These are phyloP conservation scores for Penicillium antarcticum DNA, from an alignment of 495 filamentous ascomycete species.

Conservation along the genomic window DNA sequence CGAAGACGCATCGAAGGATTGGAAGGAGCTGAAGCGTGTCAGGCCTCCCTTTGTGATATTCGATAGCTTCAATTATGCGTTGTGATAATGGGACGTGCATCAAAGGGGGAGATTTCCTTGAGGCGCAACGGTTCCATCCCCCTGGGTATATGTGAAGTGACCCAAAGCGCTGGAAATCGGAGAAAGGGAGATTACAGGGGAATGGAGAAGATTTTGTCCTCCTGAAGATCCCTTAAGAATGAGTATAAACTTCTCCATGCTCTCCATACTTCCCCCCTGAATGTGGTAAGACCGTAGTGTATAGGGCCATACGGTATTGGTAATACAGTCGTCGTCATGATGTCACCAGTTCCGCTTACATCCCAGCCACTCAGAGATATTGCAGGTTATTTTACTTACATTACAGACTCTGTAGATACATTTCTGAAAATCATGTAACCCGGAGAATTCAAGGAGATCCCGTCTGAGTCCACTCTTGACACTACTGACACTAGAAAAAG, in stretches of 20 bases:
- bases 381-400: conserved; percentile 2
- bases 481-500: conserved; percentile 7
- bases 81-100: background rate
- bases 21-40: conserved; percentile 9
- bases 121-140: conserved; percentile 29
- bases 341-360: no score
- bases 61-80: background rate
- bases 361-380: background rate
- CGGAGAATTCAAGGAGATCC: background rate
- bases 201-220: conserved; percentile 18
- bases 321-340: no score
- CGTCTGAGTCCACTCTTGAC: conserved; percentile 7
- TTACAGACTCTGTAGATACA: no score
- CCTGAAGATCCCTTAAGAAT: conserved; percentile 20
- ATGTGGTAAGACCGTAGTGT: no score
- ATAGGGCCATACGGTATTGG: no score
- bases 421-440: no score
- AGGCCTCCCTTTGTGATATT: background rate
- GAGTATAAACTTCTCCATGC: no score
- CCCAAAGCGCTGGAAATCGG: background rate
- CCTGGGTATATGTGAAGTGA: conserved; percentile 13
- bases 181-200: conserved; percentile 4
- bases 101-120: conserved; percentile 5
- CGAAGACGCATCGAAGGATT: conserved; percentile 39
- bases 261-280: no score